Conservation (phyloP, 108 stramenopile genomes). For the Pinguiococcus pyrenoidosus region DNA sequence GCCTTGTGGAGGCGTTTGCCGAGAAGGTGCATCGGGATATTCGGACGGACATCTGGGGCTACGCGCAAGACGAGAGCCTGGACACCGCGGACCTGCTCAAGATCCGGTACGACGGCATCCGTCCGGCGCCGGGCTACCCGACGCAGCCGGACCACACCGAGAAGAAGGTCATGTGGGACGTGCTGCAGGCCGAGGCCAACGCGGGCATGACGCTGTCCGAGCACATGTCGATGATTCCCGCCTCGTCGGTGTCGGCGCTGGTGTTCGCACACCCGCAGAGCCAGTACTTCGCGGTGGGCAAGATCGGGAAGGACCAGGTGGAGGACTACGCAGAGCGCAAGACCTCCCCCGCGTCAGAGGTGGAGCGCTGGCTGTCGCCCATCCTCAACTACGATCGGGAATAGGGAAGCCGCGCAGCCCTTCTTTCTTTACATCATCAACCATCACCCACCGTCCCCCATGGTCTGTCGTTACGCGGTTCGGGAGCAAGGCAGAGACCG, state of each 20-base stretch:
- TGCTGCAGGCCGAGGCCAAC: conserved; percentile 61
- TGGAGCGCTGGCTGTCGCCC: conserved; percentile 92
- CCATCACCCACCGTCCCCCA: no score
- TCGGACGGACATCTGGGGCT: conserved; percentile 90
- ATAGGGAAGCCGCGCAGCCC: no score
- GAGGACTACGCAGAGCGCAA: conserved; percentile 87
- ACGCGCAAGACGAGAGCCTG: conserved; percentile 66
- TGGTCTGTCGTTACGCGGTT: no score
- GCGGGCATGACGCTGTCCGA: conserved; percentile 83
- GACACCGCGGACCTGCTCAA: conserved; percentile 82
- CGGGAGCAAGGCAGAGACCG: no score
- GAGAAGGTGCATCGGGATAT: conserved; percentile 93
- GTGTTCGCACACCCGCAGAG: conserved; percentile 90
- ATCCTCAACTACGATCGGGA: conserved; percentile 88
- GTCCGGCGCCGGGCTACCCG: conserved; percentile 98
- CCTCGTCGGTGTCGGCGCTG: conserved; percentile 86
- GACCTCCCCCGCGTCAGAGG: conserved; percentile 55
- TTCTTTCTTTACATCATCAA: no score
- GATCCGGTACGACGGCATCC: conserved; percentile 97
- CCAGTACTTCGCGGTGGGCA: conserved; percentile 96
- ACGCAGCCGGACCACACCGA: conserved; percentile 99
- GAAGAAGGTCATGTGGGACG: conserved; percentile 92
- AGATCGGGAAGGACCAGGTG: conserved; percentile 91
- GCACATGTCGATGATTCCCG: conserved; percentile 93
- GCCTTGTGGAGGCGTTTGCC: conserved; percentile 99